phyloP scores from a whole-genome alignment of 306 rosid species.

The Glycine latifolia region DNA sequence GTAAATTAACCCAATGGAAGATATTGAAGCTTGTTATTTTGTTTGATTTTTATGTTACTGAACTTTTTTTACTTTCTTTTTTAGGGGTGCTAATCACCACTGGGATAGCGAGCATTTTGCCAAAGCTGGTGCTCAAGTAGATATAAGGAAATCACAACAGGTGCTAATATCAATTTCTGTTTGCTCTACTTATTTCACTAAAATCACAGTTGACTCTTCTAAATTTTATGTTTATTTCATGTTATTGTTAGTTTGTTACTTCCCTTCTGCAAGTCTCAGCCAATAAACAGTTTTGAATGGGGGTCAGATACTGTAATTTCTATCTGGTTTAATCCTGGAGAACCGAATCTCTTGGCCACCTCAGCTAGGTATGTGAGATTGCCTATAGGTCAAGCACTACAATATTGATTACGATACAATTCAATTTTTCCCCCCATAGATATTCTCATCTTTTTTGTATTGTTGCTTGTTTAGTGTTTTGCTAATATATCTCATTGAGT shows the following conservation, averaged over 20 bases:
- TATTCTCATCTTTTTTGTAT: background rate
- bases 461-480: background rate
- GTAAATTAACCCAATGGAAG: constrained; percentile 13
- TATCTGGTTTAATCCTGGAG: constrained; percentile 85
- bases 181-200: constrained; percentile 13
- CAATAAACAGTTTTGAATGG: constrained; percentile 78
- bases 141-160: constrained; percentile 87
- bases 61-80: constrained; percentile 28
- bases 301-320: constrained; percentile 79
- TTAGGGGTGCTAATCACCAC: constrained; percentile 90
- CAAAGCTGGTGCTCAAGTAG: constrained; percentile 89
- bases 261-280: constrained; percentile 69
- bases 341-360: constrained; percentile 79
- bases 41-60: background rate
- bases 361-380: constrained; percentile 70
- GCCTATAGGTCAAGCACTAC: background rate
- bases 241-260: background rate
- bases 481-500: background rate
- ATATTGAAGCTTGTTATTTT: constrained; percentile 22
- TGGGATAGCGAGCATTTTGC: constrained; percentile 91
- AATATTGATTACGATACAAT: background rate
- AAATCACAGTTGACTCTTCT: constrained; percentile 29
- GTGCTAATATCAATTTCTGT: constrained; percentile 50
- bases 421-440: background rate
- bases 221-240: constrained; percentile 9